Conservation (phyloP, 2,329 filamentous ascomycete genomes). For the Ceratocystis huliohia region DNA sequence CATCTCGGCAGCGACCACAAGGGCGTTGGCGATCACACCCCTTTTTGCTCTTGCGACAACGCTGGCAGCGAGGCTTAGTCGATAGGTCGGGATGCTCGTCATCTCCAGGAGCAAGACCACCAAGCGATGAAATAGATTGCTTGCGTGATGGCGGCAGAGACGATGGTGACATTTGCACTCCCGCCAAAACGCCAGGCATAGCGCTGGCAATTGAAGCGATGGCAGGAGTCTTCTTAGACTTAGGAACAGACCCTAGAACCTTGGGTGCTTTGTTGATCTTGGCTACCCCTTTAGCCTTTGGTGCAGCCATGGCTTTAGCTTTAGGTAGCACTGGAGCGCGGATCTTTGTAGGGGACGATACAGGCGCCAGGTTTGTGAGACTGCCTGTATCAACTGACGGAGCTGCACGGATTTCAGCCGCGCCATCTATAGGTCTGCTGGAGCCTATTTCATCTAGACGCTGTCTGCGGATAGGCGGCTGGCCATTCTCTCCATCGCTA, state of each 20-base stretch:
- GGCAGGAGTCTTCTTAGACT: constrained; percentile 40
- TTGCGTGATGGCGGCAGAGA: constrained; percentile 65
- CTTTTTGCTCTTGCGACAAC: constrained; percentile 99
- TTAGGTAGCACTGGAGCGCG: constrained; percentile 25
- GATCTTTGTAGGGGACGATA: constrained; percentile 18
- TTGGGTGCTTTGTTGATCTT: constrained; percentile 40
- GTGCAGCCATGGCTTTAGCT: constrained; percentile 26
- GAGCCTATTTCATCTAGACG: constrained; percentile 37
- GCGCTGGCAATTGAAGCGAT: constrained; percentile 26
- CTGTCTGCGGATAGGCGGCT: constrained; percentile 44
- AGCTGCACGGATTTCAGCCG: not conserved
- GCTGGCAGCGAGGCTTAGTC: constrained; percentile 90
- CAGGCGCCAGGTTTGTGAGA: not conserved
- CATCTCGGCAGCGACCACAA: constrained; percentile 89
- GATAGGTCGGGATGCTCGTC: constrained; percentile 89
- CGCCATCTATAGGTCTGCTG: constrained; percentile 31
- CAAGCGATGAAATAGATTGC: constrained; percentile 54
- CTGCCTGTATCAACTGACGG: constrained; percentile 11
- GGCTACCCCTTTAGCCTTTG: constrained; percentile 28
- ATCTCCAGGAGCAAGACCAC: constrained; percentile 43
- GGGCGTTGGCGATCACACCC: constrained; percentile 94
- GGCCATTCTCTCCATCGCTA: constrained; percentile 46
- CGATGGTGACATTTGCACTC: constrained; percentile 42
- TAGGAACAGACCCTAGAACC: constrained; percentile 29
- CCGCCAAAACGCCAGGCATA: constrained; percentile 25